Percentiles rank a stretch among this genome's conserved stretches.
Evolutionary conservation across 352 stramenopile genomes (phyloP).

Genomic region (Phytophthora colocasiae): DNA sequence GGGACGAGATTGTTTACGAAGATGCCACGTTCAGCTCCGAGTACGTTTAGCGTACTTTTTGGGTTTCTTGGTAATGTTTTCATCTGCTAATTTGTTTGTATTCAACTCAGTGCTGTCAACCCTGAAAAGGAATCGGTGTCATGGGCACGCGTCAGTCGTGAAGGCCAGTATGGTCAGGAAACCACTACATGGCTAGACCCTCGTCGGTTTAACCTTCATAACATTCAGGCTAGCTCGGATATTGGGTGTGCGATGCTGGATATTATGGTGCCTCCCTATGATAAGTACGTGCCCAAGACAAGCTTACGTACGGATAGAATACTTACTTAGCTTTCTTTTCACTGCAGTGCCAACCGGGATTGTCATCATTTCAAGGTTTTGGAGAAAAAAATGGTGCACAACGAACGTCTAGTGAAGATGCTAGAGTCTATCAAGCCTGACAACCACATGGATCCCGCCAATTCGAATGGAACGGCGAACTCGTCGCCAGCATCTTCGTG

Average conservation of each 20-base stretch:
- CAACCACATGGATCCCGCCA: conserved; percentile 66
- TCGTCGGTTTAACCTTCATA: conserved; percentile 83
- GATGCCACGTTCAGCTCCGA: conserved; percentile 38
- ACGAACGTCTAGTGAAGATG: conserved; percentile 76
- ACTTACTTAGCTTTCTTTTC: conserved; percentile 8
- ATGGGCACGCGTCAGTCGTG: conserved; percentile 67
- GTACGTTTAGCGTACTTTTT: conserved; percentile 27
- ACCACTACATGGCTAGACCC: conserved; percentile 86
- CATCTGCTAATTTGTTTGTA: too few species aligned
- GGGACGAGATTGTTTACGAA: conserved; percentile 38
- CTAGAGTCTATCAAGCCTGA: conserved; percentile 72
- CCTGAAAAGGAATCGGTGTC: conserved; percentile 52
- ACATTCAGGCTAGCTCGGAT: conserved; percentile 73
- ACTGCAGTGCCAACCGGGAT: conserved; percentile 68
- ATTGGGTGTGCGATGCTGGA: conserved; percentile 84
- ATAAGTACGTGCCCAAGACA: conserved; percentile 60
- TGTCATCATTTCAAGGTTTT: conserved; percentile 83
- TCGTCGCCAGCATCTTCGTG: conserved; percentile 43
- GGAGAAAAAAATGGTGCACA: conserved; percentile 57
- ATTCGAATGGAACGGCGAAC: conserved; percentile 38
- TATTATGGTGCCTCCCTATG: conserved; percentile 89
- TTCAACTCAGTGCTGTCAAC: conserved; percentile 38
- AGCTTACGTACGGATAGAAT: not conserved
- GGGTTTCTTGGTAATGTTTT: not conserved
- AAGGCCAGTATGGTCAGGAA: conserved; percentile 61